A percentile compares a stretch with the other conserved stretches of the same genome.
Conservation (phyloP, 148 eudicot genomes). For the Silene latifolia region DNA sequence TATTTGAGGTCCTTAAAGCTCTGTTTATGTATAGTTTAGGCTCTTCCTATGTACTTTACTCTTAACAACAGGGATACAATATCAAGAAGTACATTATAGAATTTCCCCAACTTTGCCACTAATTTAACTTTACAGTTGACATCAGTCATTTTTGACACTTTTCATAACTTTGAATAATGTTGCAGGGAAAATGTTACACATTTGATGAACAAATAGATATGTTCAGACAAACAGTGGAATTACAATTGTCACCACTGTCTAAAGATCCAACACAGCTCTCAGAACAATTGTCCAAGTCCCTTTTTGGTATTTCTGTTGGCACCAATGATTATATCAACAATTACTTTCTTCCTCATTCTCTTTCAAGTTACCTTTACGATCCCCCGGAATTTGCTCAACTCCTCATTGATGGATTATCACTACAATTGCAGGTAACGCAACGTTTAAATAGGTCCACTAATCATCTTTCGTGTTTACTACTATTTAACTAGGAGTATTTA, state of each 20-base stretch:
- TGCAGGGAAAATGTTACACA: constrained; percentile 53
- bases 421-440: constrained; percentile 44
- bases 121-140: too few species aligned
- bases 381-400: constrained; percentile 35
- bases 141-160: too few species aligned
- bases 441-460: too few species aligned
- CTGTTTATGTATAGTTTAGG: too few species aligned
- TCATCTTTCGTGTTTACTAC: too few species aligned
- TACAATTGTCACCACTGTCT: constrained; percentile 10
- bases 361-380: constrained; percentile 15
- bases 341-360: constrained; percentile 23
- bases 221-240: constrained; percentile 34
- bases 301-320: constrained; percentile 35
- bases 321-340: constrained; percentile 44
- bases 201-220: constrained; percentile 42
- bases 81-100: too few species aligned
- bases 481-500: too few species aligned
- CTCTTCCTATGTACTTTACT: too few species aligned
- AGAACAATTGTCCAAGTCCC: constrained; percentile 49
- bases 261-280: constrained; percentile 9
- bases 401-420: constrained; percentile 32
- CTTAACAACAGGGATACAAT: too few species aligned
- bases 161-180: too few species aligned
- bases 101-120: too few species aligned
- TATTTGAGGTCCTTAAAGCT: too few species aligned